Base-by-base conservation (phyloP, 306 rosid species). In the Dryas octopetala region DNA sequence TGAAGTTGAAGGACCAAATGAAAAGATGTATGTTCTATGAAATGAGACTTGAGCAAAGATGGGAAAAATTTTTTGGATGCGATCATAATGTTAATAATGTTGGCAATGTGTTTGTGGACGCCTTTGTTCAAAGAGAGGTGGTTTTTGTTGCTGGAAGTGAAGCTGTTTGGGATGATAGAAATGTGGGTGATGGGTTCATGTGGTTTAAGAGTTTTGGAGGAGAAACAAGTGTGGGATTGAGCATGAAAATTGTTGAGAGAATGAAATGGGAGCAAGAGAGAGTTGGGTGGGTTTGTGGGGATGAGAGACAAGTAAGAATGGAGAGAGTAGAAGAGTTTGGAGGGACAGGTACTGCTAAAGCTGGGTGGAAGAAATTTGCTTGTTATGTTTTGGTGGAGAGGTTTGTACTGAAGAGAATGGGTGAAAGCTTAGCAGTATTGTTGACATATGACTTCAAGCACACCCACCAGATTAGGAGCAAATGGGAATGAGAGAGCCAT, bases 11-110 rank as follows among this genome's bases (percentile, higher is more conserved):
- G 60, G 80, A 85, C 65, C 88, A 87, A 54, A 74, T 84, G 83
- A 78, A 76, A 11, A 78, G 62, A 4, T 75, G 90, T 11, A 78
- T 80, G 87, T 90, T 84, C 58, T 89, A 93, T 67, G 85, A 89
- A 80, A 75, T 89, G 85, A 90, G 89, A 45, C 86, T 93, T 1
- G 88, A 90, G 79, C 91, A 90, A 48, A 82, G 77, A 15, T 93
- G 95, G 95, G 90, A 88, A 12, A 74, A 55, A 71, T 44, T 93
- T 2, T 89, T 83, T 60, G 70, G 38, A 32, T 32, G 38, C 38
- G 38, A 32, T 32, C 38, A 75, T 23, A 80, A 77, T 14, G 81
- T 78, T 15, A 83, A 79, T 11, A 74, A 17, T 6, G 79, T 23
- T 88, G 48, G 63, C 15, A 49, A 23, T 71, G 75, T n/a, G 70